Evolutionary conservation across 106 monocot species (phyloP), one percentile per base, ranked within the genome.

Genomic region (Narthecium ossifragum): DNA sequence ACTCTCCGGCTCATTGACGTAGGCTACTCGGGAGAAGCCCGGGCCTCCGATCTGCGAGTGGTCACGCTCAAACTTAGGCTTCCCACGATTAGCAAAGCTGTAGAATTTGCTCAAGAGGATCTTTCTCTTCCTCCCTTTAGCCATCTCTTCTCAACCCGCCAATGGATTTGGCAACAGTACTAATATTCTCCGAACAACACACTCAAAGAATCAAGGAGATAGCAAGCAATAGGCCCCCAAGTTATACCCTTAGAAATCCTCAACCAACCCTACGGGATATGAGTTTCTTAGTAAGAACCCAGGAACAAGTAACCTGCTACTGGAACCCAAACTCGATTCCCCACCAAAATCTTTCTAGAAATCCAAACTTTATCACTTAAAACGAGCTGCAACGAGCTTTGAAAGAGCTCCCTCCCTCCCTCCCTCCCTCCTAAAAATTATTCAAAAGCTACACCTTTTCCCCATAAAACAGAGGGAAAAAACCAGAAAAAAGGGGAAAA

Each of bases 1-100:
- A 34, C 73, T n/a, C 15, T 73, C 75, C 0, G 88, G 85, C 26
- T 75, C 82, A 25, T 89, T 93, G 36, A 78, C 80, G 34, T 63
- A 89, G 34, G 66, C 88, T 18, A 77, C 32, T 10, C 85, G 62
- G 13, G 89, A 85, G 72, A 80, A 93, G 4, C 93, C 93, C 0
- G 85, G 80, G n/a, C 78, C 76, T 31, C 93, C 89, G 17, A 99
- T 88, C 34, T 81, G 78, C 23, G 84, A 81, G 34, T 84, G 90
- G 6, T 90, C 90, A 0, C 80, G 87, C 17, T 68, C 66, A 40
- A 66, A 66, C 1, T 68, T 58, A 24, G 71, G 36, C 33, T 72
- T 77, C 1, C 72, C 70, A 29, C 84, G 77, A n/a, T n/a, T n/a
- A 0, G 77, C 45, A 49, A 68, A 79, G 1, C 63, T 68, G 38